Evolutionary conservation across 352 stramenopile species (phyloP).

Genomic region (Phytopythium sindhum): DNA sequence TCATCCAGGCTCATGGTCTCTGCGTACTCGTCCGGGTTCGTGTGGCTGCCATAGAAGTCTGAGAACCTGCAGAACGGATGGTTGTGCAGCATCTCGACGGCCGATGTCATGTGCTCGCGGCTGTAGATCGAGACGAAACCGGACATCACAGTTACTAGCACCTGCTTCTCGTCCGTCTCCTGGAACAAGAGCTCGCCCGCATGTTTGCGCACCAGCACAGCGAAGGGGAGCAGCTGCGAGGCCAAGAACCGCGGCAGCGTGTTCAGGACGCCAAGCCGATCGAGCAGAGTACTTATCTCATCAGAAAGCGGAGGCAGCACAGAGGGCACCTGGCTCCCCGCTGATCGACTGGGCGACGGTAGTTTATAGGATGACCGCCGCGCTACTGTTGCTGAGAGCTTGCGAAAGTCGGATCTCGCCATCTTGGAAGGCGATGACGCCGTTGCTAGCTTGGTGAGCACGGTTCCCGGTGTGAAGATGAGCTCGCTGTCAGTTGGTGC

Average conservation of each 20-base stretch:
- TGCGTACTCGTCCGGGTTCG: constrained; percentile 27
- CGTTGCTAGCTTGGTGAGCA: constrained; percentile 31
- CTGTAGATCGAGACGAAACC: constrained; percentile 63
- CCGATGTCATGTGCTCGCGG: constrained; percentile 51
- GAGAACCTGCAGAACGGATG: constrained; percentile 53
- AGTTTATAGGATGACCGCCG: background rate
- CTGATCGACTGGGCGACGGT: background rate
- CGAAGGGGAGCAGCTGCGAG: constrained; percentile 30
- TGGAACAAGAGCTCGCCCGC: constrained; percentile 56
- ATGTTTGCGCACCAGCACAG: constrained; percentile 27
- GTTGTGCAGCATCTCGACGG: constrained; percentile 57
- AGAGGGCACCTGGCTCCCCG: background rate
- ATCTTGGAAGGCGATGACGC: constrained; percentile 7
- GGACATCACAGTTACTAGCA: constrained; percentile 41
- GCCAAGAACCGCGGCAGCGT: constrained; percentile 38
- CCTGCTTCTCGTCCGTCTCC: constrained; percentile 28
- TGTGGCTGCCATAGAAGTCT: constrained; percentile 29
- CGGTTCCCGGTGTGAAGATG: constrained; percentile 35
- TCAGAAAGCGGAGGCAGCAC: constrained; percentile 11
- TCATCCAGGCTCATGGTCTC: background rate
- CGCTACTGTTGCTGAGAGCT: background rate
- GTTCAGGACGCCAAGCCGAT: constrained; percentile 34
- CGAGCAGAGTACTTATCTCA: constrained; percentile 29
- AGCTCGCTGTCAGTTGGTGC: constrained; percentile 22
- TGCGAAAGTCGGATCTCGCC: background rate